Base-by-base conservation (phyloP, 2,329 filamentous ascomycete species). In the Amauroascus niger region DNA sequence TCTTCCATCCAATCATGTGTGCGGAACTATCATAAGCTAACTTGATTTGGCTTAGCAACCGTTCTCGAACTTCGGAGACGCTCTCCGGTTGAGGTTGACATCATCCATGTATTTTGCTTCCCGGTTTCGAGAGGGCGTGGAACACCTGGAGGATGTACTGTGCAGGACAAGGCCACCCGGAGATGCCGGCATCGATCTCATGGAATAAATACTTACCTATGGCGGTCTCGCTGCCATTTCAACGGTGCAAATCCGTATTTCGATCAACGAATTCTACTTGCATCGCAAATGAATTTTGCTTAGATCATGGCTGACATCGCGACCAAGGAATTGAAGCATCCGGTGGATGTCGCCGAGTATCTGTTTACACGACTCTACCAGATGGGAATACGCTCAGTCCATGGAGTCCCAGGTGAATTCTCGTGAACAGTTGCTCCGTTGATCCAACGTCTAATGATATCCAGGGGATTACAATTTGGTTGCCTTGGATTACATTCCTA, bases 401-500 rank as follows among this genome's bases (percentile, higher is more conserved):
- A 78, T 61, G 77, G 77, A 30, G 68, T 79, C 16, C 77, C 77
- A 24, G 77, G 76, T 59, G 71, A 73, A 39, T 18, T n/a, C 24
- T 41, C 18, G n/a, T 44, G 7, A 18, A 22, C 16, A 45, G 24
- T 28, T 24, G 37, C 4, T 13, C 3, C 2, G 22, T 35, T 24
- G 16, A 26, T 13, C 24, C 14, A 13, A n/a, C 13, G 6, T 53
- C 43, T 53, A 41, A 45, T 55, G 43, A 18, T 37, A 14, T 44
- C 26, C 32, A 69, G 67, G 70, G 16, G 85, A 88, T 68, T 88
- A 84, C 71, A 88, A 88, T 65, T 75, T 88, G 47, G 75, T 80
- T 14, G 76, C 82, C 7, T 74, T 87, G 22, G 84, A 87, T 66
- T 85, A 84, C 65, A 69, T 87, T 41, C 73, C 77, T 22, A 74